These are phyloP conservation scores for Sclerotinia sclerotiorum DNA, from an alignment of 2,329 filamentous ascomycete genomes.

Conservation along the genomic window DNA sequence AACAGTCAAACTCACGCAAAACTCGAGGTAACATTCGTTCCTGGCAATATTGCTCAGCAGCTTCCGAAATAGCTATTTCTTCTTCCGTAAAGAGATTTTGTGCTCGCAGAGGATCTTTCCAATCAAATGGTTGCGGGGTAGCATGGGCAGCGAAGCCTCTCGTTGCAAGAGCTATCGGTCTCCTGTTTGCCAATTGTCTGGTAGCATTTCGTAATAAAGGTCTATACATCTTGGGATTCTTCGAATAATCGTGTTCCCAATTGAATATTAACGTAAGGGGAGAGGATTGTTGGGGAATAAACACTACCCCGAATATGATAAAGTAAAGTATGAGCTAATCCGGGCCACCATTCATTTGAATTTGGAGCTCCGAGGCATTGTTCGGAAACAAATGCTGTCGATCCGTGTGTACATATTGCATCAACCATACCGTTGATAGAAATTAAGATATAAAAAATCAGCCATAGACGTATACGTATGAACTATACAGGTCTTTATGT, in stretches of 20 bases:
- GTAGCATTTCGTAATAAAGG: conserved; percentile 33
- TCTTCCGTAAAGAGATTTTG: conserved; percentile 83
- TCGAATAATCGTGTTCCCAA: not conserved
- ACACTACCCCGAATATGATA: not conserved
- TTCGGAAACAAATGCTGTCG: conserved; percentile 15
- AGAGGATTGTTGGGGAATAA: not conserved
- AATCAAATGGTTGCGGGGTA: conserved; percentile 63
- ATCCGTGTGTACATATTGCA: not conserved
- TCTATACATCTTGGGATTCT: conserved; percentile 34
- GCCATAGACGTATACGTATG: not conserved
- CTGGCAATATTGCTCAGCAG: conserved; percentile 91
- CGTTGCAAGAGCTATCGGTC: conserved; percentile 23
- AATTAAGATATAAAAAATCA: not conserved
- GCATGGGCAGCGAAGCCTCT: conserved; percentile 37
- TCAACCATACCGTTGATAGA: no score
- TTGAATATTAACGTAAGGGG: not conserved
- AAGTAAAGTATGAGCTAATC: conserved; percentile 3
- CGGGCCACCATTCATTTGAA: conserved; percentile 6
- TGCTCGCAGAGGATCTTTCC: conserved; percentile 82
- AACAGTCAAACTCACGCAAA: conserved; percentile 60
- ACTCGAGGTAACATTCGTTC: conserved; percentile 83
- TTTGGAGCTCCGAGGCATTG: conserved; percentile 23
- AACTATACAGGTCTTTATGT: not conserved
- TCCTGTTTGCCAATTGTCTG: conserved; percentile 32
- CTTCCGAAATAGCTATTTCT: conserved; percentile 85